Percentiles rank a stretch among this genome's conserved stretches.
Evolutionary conservation across 495 filamentous ascomycete species (phyloP).

Genomic region (Neurospora africana): DNA sequence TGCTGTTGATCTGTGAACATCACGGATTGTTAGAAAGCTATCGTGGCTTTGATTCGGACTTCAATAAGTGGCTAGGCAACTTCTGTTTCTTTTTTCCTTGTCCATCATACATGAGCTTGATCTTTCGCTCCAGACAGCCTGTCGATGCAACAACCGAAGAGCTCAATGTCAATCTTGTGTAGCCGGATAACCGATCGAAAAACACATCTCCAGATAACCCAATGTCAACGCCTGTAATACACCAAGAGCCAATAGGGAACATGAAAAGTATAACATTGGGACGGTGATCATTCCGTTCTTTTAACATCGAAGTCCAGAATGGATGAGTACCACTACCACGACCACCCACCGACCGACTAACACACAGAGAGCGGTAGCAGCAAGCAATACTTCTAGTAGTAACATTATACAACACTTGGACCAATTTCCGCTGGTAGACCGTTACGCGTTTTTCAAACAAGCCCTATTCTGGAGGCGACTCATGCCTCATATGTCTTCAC

Average conservation of each 20-base stretch:
- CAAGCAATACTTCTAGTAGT: not conserved
- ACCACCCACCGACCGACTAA: not conserved
- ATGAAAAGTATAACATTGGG: not conserved
- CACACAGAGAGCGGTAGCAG: not conserved
- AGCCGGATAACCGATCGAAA: not conserved
- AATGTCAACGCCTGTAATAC: not conserved
- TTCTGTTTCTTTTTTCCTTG: not conserved
- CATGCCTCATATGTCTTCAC: conserved; percentile 43
- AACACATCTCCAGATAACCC: not conserved
- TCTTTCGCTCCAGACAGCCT: not conserved
- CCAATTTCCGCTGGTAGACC: not conserved
- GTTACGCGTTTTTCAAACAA: not conserved
- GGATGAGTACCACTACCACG: not conserved
- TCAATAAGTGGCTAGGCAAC: not conserved
- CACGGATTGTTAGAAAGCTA: not conserved
- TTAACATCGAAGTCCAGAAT: not conserved
- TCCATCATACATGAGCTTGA: not conserved
- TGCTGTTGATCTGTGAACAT: not conserved
- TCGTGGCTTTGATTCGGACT: not conserved
- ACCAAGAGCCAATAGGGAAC: not conserved
- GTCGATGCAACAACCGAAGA: not conserved
- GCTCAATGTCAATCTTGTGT: not conserved
- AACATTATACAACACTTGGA: not conserved
- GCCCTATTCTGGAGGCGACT: not conserved
- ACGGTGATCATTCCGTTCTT: not conserved